Base-by-base conservation (phyloP, 1,284 basidiomycete genomes). In the Tranzscheliella williamsii region DNA sequence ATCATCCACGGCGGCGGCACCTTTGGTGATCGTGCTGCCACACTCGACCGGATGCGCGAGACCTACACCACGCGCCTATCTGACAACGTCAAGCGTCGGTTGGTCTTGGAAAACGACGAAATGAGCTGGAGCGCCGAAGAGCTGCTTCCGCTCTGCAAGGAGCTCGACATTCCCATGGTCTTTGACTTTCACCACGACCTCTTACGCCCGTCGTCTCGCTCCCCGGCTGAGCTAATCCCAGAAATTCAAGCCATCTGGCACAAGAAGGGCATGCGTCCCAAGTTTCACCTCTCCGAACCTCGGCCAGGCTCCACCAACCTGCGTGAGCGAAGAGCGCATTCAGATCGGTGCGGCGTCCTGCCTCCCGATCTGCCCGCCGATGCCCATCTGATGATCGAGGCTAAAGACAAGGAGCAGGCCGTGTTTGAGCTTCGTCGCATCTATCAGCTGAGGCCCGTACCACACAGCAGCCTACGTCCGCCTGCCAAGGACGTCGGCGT, bases 21-120 rank as follows among this genome's bases (percentile, higher is more conserved):
- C 16, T 93, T 90, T 64, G 86, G 85, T 2, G 87, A 94, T 72
- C 92, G 92, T 72, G 68, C 73, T 16, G 81, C 83, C 2, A 85
- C 91, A 0, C 79, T 92, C 2, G 81, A 81, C 24, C 84, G 91
- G 5, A 85, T 94, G 75, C 87, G 85, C 72, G 81, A 84, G 53
- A 87, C 86, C 7, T 88, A 89, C 51, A 79, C 75, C 33, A 81
- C 83, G 4, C 67, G 80, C 7, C 80, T 93, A 5, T 82, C 86
- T 3, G 79, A 83, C 22, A 83, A 84, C 21, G 84, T 90, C 53
- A 85, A 87, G 57, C 82, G 81, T 5, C 82, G 91, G 27, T 78
- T 93, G 18, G 91, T 92, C 1, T 81, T 95, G 15, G 91, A 94
- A 79, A 95, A 94, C 60, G 91, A 94, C 72, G 91, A 93, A 80